A percentile compares a stretch with the other conserved stretches of the same genome.
Evolutionary conservation across 2,329 filamentous ascomycete species (phyloP).

Genomic region (Sporothrix pseudoabietina): DNA sequence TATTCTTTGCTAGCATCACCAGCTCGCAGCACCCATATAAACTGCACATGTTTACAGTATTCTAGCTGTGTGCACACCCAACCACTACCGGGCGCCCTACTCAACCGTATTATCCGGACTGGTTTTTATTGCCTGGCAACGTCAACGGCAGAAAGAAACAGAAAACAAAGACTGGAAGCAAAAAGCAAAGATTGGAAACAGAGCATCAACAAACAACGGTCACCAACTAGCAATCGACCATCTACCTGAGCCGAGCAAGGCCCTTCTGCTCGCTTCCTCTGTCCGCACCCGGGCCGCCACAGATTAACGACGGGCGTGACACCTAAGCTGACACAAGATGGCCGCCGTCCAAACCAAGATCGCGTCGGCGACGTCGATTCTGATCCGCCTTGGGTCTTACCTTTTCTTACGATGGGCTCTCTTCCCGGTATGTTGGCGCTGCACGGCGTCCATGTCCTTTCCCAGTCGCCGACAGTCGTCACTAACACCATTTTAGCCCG

Average conservation of each 20-base stretch:
- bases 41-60: background rate
- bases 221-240: background rate
- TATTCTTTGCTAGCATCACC: background rate
- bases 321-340: slow-evolving; percentile 36
- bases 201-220: background rate
- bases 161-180: background rate
- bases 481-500: slow-evolving; percentile 22
- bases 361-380: slow-evolving; percentile 51
- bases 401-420: slow-evolving; percentile 62
- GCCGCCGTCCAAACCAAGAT: slow-evolving; percentile 40
- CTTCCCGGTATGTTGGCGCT: slow-evolving; percentile 41
- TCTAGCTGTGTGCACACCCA: background rate
- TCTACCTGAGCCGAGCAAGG: background rate
- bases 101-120: slow-evolving; percentile 17
- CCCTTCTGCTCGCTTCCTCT: background rate
- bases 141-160: background rate
- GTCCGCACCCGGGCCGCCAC: background rate
- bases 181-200: background rate
- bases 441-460: background rate
- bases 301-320: background rate
- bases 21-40: background rate
- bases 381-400: slow-evolving; percentile 54
- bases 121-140: slow-evolving; percentile 23
- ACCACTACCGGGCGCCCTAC: background rate
- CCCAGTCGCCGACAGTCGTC: background rate